Conservation (phyloP, 2,329 filamentous ascomycete genomes). For the Apiospora saccharicola region DNA sequence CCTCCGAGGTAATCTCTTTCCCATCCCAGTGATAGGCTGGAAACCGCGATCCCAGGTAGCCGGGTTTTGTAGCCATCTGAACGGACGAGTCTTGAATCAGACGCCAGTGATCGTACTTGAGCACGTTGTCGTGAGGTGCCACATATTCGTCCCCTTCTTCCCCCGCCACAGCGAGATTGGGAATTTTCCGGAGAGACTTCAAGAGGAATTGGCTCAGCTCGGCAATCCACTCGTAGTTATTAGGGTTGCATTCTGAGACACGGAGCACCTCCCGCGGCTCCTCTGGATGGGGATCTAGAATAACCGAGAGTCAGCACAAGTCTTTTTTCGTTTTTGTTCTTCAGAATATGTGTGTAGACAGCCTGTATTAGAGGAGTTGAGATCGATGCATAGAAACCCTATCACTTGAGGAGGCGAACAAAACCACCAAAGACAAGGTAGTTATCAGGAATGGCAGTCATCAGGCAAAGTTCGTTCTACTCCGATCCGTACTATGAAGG, state of each 20-base stretch:
- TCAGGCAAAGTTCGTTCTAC: neutral
- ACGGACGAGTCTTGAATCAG: slow-evolving; percentile 31
- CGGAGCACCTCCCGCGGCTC: neutral
- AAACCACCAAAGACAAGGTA: neutral
- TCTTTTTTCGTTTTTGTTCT: neutral
- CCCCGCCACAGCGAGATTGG: slow-evolving; percentile 28
- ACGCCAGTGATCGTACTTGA: slow-evolving; percentile 35
- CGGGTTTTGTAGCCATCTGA: neutral
- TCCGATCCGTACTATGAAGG: too few relatives aligned
- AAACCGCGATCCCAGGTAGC: neutral
- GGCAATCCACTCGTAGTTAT: neutral
- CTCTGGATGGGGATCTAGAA: neutral
- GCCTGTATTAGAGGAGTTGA: neutral
- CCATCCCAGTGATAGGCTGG: slow-evolving; percentile 30
- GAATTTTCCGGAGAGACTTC: slow-evolving; percentile 23
- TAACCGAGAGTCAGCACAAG: neutral
- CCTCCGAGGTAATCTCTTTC: slow-evolving; percentile 35
- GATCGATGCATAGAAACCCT: neutral
- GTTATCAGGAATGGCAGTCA: neutral
- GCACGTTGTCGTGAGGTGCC: slow-evolving; percentile 30
- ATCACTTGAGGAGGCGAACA: neutral
- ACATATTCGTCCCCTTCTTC: slow-evolving; percentile 30
- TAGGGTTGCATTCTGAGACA: neutral
- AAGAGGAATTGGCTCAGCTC: slow-evolving; percentile 12
- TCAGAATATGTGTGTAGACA: neutral